Evolutionary conservation across 495 filamentous ascomycete genomes (phyloP).

Genomic region (Trypethelium eluteriae): DNA sequence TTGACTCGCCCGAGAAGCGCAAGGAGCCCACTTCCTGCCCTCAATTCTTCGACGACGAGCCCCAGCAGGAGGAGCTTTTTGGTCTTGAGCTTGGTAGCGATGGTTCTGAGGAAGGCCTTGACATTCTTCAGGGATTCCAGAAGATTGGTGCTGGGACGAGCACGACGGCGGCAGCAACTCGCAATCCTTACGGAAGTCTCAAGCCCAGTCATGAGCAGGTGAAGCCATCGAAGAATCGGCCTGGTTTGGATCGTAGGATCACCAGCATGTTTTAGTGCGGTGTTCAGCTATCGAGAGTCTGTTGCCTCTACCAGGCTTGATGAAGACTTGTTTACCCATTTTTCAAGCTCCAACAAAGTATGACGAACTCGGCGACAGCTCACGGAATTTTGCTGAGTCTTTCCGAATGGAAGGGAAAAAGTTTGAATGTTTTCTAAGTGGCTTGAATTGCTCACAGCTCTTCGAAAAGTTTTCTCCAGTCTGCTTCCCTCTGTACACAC

Average conservation of each 20-base stretch:
- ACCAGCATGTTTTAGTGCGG: neutral
- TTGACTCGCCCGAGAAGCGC: slow-evolving; percentile 29
- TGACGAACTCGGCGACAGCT: too few relatives aligned
- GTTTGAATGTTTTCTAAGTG: neutral
- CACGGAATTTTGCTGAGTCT: too few relatives aligned
- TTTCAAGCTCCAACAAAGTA: neutral
- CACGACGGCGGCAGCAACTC: neutral
- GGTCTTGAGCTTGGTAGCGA: slow-evolving; percentile 48
- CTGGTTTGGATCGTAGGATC: neutral
- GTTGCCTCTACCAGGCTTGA: neutral
- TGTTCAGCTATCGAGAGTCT: neutral
- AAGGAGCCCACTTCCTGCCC: slow-evolving; percentile 26
- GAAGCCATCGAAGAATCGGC: neutral
- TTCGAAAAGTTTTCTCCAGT: neutral
- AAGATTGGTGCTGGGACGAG: slow-evolving; percentile 59
- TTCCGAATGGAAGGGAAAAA: neutral
- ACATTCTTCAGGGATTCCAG: slow-evolving; percentile 82
- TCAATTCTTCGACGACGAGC: slow-evolving; percentile 34
- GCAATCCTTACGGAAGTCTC: neutral
- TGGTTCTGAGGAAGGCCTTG: slow-evolving; percentile 55
- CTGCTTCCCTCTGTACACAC: neutral
- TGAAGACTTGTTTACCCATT: neutral
- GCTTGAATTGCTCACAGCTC: neutral
- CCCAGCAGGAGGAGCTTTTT: slow-evolving; percentile 55
- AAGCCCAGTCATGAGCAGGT: neutral